Conservation (phyloP, 176 grass and related monocot species). For the Carex pumila region DNA sequence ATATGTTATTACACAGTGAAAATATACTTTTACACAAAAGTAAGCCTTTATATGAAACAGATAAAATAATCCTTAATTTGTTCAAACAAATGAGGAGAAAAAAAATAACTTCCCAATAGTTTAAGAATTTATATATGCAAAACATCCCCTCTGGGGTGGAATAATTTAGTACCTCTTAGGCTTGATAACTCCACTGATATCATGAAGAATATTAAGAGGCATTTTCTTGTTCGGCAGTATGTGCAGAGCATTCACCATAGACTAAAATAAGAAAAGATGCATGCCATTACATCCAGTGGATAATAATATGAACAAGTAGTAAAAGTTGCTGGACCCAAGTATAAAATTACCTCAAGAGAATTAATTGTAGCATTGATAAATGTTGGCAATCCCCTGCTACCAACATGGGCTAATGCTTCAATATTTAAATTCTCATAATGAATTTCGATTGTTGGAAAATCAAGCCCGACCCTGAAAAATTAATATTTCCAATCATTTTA, state of each 20-base stretch:
- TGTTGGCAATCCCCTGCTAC: constrained; percentile 46
- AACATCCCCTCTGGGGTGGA: too few relatives aligned
- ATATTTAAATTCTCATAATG: constrained; percentile 46
- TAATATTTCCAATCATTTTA: too few relatives aligned
- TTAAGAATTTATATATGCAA: not conserved
- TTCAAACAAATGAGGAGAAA: too few relatives aligned
- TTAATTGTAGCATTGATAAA: constrained; percentile 50
- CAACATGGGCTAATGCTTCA: constrained; percentile 36
- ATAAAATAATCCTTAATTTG: too few relatives aligned
- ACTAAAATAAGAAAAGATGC: constrained; percentile 16
- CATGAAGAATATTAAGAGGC: constrained; percentile 44
- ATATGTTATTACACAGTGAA: too few relatives aligned
- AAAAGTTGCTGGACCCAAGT: not conserved
- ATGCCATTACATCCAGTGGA: not conserved
- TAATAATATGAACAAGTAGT: not conserved
- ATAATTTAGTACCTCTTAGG: constrained; percentile 33
- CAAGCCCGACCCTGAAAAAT: constrained; percentile 43
- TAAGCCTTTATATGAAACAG: too few relatives aligned
- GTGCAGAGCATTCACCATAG: constrained; percentile 32
- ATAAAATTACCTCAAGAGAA: constrained; percentile 34
- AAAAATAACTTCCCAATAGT: too few relatives aligned
- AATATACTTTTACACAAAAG: too few relatives aligned
- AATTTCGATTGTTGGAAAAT: constrained; percentile 47
- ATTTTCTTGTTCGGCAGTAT: constrained; percentile 45
- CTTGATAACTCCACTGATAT: constrained; percentile 55